These are phyloP conservation scores for Herpetomonas tarakana DNA, from an alignment of 208 protist species.

Conservation along the genomic window DNA sequence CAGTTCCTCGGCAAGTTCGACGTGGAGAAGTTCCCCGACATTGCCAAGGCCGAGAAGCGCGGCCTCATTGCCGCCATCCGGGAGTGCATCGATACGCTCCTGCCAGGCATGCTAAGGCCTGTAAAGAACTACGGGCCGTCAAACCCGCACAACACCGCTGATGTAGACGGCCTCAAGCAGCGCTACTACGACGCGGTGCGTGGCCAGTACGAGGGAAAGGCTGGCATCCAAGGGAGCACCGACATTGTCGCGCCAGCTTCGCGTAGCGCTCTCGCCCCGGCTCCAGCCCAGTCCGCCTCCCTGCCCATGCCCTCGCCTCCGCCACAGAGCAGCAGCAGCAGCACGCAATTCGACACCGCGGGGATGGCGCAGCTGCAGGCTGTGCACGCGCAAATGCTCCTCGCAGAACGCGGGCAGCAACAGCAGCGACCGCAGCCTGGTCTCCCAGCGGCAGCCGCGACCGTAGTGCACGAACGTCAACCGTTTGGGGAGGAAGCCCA, in stretches of 20 bases:
- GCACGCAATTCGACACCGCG: background rate
- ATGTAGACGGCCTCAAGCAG: constrained; percentile 28
- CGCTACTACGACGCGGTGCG: constrained; percentile 39
- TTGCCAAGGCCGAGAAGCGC: constrained; percentile 69
- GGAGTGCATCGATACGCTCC: constrained; percentile 46
- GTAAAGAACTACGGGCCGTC: constrained; percentile 18
- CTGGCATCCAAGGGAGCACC: constrained; percentile 25
- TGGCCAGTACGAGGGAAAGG: constrained; percentile 20
- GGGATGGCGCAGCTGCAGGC: constrained; percentile 43
- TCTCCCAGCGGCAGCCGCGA: background rate
- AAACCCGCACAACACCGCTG: constrained; percentile 3
- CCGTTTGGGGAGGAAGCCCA: background rate
- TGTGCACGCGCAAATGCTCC: constrained; percentile 49
- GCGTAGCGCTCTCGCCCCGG: background rate
- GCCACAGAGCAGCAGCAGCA: background rate
- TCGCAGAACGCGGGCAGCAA: constrained; percentile 3
- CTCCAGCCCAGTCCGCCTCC: background rate
- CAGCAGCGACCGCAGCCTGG: background rate
- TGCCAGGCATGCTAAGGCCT: constrained; percentile 56
- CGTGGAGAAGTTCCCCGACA: constrained; percentile 45
- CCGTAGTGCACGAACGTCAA: background rate
- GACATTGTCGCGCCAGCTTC: constrained; percentile 11
- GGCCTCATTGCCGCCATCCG: constrained; percentile 44
- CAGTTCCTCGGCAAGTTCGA: constrained; percentile 64
- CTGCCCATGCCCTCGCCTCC: constrained; percentile 1